A percentile compares a stretch with the other conserved stretches of the same genome.
phyloP scores from a whole-genome alignment of 2,329 filamentous ascomycete genomes.

The Aspergillus uvarum region DNA sequence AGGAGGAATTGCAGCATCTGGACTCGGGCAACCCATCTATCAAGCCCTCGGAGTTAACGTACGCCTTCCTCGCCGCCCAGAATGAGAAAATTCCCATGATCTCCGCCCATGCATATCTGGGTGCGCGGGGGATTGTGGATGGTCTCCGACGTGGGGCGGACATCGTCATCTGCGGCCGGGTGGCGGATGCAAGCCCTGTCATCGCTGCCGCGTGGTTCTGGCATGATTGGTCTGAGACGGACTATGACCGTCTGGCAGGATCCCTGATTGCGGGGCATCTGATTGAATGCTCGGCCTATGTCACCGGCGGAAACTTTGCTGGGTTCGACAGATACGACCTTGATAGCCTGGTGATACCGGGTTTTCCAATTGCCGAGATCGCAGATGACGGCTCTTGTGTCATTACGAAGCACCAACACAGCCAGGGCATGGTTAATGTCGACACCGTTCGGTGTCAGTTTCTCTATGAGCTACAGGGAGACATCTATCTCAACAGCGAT shows the following conservation, averaged over 20 bases:
- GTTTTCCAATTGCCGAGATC: conserved; percentile 54
- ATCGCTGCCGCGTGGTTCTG: conserved; percentile 59
- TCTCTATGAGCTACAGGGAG: conserved; percentile 52
- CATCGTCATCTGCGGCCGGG: conserved; percentile 52
- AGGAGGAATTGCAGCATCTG: conserved; percentile 41
- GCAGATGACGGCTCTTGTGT: conserved; percentile 46
- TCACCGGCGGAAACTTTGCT: conserved; percentile 56
- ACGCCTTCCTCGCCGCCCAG: conserved; percentile 39
- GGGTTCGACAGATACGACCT: conserved; percentile 46
- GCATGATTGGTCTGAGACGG: conserved; percentile 52
- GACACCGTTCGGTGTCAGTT: conserved; percentile 50
- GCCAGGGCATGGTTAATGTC: conserved; percentile 44
- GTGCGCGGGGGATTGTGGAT: conserved; percentile 49
- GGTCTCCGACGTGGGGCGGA: conserved; percentile 47
- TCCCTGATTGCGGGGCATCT: conserved; percentile 54
- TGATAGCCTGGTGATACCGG: conserved; percentile 45
- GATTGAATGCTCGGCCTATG: conserved; percentile 57
- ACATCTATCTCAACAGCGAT: conserved; percentile 50
- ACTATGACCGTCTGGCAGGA: conserved; percentile 53
- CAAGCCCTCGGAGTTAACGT: conserved; percentile 35
- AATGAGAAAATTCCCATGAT: conserved; percentile 49
- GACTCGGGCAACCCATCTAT: conserved; percentile 43
- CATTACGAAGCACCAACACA: conserved; percentile 50
- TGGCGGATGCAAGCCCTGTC: conserved; percentile 53
- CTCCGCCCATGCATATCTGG: conserved; percentile 49